Evolutionary conservation across 345 rosid genomes (phyloP), one percentile per base, ranked within the genome.

Genomic region (Syzygium grande): DNA sequence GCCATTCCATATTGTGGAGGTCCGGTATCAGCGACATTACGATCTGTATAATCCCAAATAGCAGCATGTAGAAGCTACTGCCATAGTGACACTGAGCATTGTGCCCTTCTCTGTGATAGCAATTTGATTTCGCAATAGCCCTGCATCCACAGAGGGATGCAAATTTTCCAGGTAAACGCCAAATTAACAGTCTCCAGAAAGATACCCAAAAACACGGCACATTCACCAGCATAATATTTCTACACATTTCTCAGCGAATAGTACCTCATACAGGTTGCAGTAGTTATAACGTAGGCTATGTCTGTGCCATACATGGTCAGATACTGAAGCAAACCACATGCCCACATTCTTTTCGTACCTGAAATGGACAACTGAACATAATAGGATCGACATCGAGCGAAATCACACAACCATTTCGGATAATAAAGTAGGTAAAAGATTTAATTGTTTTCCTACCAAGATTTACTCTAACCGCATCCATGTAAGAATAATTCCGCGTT

Each of bases 221-320:
- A 43, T 38, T 51, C 12, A 13, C 19, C 16, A 52, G 78, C 63
- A 38, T 78, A 55, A 43, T 27, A 41, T 55, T 27, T 16, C 54
- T 27, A 51, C 51, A 34, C 21, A 30, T 27, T 30, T 65, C 63
- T 19, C 59, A 43, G 51, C 11, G 30, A 16, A 61, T 15, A 29
- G 87, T 91, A 94, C 98, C 97, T 94, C 92, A 94, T 91, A 84
- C 97, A 63, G 65, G 92, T 93, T 52, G 98, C 89, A 58, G 95
- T 90, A 22, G 96, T 94, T 86, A 96, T 92, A 86, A 94, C 95
- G 91, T 94, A 96, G 49, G 95, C 98, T 89, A 96, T 53, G 53
- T 53, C 92, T 84, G 87, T 86, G 88, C 94, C 96, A 73, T 92
- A 88, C 53, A 95, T 80, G 88, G 87, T 87, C 88, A 91, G 83